These are phyloP conservation scores for Fusarium burgessii DNA, from an alignment of 2,329 filamentous ascomycete genomes.

Conservation along the genomic window DNA sequence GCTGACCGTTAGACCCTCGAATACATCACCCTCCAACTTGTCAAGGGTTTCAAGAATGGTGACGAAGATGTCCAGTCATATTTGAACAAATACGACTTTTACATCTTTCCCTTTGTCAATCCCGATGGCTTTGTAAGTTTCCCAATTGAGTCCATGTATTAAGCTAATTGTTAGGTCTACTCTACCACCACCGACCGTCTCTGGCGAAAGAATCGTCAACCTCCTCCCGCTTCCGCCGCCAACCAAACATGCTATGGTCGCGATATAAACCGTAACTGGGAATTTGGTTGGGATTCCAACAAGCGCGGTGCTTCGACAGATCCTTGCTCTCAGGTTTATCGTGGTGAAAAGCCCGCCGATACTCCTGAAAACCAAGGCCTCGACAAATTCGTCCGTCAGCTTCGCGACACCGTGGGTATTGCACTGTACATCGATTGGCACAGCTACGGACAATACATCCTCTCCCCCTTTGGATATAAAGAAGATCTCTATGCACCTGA, in stretches of 20 bases:
- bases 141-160: fast-evolving
- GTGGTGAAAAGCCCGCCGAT: slow-evolving; percentile 55
- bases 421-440: slow-evolving; percentile 63
- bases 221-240: slow-evolving; percentile 41
- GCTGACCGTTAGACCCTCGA: slow-evolving; percentile 53
- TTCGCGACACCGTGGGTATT: slow-evolving; percentile 53
- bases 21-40: slow-evolving; percentile 60
- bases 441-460: slow-evolving; percentile 58
- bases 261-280: slow-evolving; percentile 68
- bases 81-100: slow-evolving; percentile 69
- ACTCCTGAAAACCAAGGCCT: slow-evolving; percentile 62
- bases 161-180: slow-evolving; percentile 51
- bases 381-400: slow-evolving; percentile 47
- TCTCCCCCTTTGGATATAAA: slow-evolving; percentile 60
- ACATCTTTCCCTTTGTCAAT: slow-evolving; percentile 64
- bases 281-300: slow-evolving; percentile 60
- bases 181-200: slow-evolving; percentile 60
- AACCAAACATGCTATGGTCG: slow-evolving; percentile 58
- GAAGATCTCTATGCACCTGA: slow-evolving; percentile 55
- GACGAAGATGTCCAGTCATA: slow-evolving; percentile 54
- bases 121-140: slow-evolving; percentile 55
- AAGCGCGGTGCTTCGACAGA: slow-evolving; percentile 60
- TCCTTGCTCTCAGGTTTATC: slow-evolving; percentile 61
- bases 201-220: slow-evolving; percentile 66
- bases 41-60: slow-evolving; percentile 56